A percentile compares a stretch with the other conserved stretches of the same genome.
Evolutionary conservation across 306 rosid genomes (phyloP).

Genomic region (Bauhinia variegata): DNA sequence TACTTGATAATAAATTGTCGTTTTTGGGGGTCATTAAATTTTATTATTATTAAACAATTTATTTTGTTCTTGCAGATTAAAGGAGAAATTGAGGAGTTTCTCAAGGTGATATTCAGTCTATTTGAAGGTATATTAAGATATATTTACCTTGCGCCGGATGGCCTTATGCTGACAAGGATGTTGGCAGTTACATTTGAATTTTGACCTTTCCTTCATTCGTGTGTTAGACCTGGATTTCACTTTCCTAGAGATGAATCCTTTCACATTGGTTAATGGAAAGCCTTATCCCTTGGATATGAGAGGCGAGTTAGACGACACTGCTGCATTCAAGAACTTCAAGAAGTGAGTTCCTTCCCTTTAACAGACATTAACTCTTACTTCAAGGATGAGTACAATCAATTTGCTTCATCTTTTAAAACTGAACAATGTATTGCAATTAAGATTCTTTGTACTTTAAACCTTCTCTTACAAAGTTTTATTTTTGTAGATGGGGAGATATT

Average conservation of each 20-base stretch:
- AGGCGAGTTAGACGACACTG: conserved; percentile 97
- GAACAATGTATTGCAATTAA: conserved; percentile 8
- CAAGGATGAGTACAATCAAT: neutral
- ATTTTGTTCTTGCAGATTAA: conserved; percentile 55
- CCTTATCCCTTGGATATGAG: conserved; percentile 99
- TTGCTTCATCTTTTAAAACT: conserved; percentile 13
- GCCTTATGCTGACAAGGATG: conserved; percentile 19
- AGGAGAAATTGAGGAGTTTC: conserved; percentile 77
- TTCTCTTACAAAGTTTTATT: conserved; percentile 28
- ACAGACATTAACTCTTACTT: conserved; percentile 20
- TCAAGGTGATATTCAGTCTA: conserved; percentile 64
- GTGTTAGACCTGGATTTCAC: conserved; percentile 91
- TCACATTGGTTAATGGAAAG: conserved; percentile 82
- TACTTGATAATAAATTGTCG: no score
- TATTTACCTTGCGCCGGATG: conserved; percentile 1
- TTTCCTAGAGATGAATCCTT: conserved; percentile 98
- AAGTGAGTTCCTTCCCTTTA: conserved; percentile 54
- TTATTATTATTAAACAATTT: conserved; percentile 14
- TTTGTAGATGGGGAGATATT: conserved; percentile 82
- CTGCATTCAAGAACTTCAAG: conserved; percentile 96
- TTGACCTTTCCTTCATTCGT: conserved; percentile 16
- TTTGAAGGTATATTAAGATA: conserved; percentile 63
- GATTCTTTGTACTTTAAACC: conserved; percentile 18
- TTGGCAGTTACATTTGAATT: neutral
- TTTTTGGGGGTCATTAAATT: neutral